phyloP scores from a whole-genome alignment of 2,329 filamentous ascomycete genomes.

The Cladosporium sp. region DNA sequence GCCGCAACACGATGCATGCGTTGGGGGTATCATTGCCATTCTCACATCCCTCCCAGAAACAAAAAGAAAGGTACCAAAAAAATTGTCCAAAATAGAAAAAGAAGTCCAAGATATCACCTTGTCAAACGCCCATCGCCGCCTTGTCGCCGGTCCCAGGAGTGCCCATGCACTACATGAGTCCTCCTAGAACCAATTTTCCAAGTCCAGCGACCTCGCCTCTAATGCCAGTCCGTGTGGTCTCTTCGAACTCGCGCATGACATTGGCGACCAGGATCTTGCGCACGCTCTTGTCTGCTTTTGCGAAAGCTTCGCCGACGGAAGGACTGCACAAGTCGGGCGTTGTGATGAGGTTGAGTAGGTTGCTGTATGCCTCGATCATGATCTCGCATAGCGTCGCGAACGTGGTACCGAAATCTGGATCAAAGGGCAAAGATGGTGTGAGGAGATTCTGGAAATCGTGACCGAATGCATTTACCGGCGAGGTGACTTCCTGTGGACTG shows the following conservation, averaged over 20 bases:
- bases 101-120: neutral
- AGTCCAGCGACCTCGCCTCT: constrained; percentile 81
- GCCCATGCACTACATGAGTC: constrained; percentile 58
- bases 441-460: constrained; percentile 84
- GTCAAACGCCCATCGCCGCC: neutral
- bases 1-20: constrained; percentile 9
- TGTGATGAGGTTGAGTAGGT: constrained; percentile 70
- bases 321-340: constrained; percentile 68
- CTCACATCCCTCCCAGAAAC: neutral
- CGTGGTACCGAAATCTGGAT: constrained; percentile 94
- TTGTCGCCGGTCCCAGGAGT: neutral
- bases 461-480: constrained; percentile 57
- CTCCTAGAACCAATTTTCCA: constrained; percentile 83
- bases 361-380: constrained; percentile 84
- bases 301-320: constrained; percentile 73
- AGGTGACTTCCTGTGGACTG: constrained; percentile 22
- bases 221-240: constrained; percentile 69
- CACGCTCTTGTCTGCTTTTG: constrained; percentile 80
- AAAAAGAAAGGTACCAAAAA: neutral
- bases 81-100: neutral
- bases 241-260: constrained; percentile 89
- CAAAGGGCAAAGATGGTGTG: constrained; percentile 89
- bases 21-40: constrained; percentile 2
- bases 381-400: constrained; percentile 95
- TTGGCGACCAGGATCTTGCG: constrained; percentile 85